Base-by-base conservation (phyloP, 495 filamentous ascomycete species). In the Tuber umbilicatum region DNA sequence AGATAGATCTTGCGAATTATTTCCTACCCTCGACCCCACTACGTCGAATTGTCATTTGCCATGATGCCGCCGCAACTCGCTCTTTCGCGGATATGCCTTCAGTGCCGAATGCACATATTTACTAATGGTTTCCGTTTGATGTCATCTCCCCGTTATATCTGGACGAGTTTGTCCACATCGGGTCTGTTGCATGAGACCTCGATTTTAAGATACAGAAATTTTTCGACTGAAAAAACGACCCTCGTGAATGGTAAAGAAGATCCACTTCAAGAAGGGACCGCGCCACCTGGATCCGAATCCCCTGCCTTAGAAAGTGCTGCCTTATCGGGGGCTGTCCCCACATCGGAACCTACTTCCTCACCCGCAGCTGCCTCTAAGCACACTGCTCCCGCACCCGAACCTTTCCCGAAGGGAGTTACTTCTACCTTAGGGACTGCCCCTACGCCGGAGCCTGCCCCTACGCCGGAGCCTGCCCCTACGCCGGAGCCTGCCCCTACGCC, bases 71-170 rank as follows among this genome's bases (percentile, higher is more conserved):
- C 47, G 27, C 78, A 80, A 70, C 50, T 43, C 50, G 72, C 72
- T 21, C 19, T 81, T 21, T 75, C 75, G 39, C 78, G 79, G 19
- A 75, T 81, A 68, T 81, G 60, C 75, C 47, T 78, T 31, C 73
- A 68, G 35, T 80, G 75, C 64, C 78, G 68, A 39, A 75, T 78
- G 72, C 68, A 60, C 23, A 71, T 78, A 73, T 80, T 75, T 17
- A 2, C 73, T 17, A 40, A n/a, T 27, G 23, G 38, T 43, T 39
- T 70, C 16, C 69, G 69, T 43, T 39, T 43, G 69, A 39, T 43
- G 21, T 70, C 69, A 43, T 31, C 9, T 21, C 35, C 69, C 27
- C 69, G 55, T 7, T 31, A 64, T 27, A 0, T 35, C 55, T 27
- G 55, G 55, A 64, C 55, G 55, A 19, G 55, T 35, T 35, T 64